Evolutionary conservation across 208 protist species (phyloP).

Genomic region (Strigomonas culicis): DNA sequence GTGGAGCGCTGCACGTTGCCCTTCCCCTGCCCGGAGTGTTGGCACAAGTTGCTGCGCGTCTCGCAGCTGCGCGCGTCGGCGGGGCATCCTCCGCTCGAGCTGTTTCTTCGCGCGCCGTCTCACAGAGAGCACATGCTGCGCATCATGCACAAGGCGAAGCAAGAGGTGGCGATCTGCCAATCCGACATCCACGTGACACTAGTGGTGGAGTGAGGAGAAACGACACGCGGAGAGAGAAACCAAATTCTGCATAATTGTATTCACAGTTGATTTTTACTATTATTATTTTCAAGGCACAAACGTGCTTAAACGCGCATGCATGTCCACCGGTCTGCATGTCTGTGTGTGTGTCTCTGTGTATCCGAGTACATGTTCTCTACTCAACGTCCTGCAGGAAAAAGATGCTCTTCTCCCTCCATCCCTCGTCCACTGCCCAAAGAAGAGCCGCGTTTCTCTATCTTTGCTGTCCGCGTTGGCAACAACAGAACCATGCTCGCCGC

Average conservation of each 20-base stretch:
- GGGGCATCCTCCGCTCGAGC: constrained; percentile 27
- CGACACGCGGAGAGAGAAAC: neutral
- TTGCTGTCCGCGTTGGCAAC: neutral
- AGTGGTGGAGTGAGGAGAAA: constrained; percentile 2
- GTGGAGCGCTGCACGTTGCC: constrained; percentile 11
- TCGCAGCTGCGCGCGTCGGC: constrained; percentile 33
- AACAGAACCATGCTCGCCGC: neutral
- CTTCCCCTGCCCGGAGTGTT: constrained; percentile 80
- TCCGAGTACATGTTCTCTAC: too few species aligned
- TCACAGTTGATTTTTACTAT: neutral
- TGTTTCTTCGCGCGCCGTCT: constrained; percentile 32
- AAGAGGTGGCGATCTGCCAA: constrained; percentile 6
- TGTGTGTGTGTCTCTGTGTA: too few species aligned
- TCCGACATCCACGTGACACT: constrained; percentile 13
- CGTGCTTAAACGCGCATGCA: too few species aligned
- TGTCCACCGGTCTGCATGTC: too few species aligned
- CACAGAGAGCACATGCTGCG: constrained; percentile 21
- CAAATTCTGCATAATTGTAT: neutral
- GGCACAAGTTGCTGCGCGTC: constrained; percentile 51
- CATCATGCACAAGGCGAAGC: constrained; percentile 15
- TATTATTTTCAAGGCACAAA: too few species aligned
- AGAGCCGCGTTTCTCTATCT: too few species aligned
- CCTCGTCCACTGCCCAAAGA: too few species aligned
- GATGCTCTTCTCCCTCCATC: too few species aligned
- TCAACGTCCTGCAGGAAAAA: too few species aligned